Evolutionary conservation across 2,329 filamentous ascomycete species (phyloP).

Genomic region (Pleochaeta shiraiana): DNA sequence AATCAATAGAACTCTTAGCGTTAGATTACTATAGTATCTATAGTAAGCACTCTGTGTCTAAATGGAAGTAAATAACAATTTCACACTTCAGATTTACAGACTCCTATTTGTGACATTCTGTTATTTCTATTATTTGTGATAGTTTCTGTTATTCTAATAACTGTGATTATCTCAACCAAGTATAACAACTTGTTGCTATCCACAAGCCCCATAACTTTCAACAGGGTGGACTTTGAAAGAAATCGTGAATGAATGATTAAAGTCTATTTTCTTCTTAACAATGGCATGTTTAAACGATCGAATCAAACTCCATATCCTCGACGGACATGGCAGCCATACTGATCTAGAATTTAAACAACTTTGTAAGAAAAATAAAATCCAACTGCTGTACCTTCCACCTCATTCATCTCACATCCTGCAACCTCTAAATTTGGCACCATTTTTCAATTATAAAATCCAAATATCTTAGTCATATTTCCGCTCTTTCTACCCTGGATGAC

Average conservation of each 20-base stretch:
- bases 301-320: background rate
- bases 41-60: too few relatives aligned
- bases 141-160: too few relatives aligned
- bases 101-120: too few relatives aligned
- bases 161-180: too few relatives aligned
- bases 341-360: background rate
- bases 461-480: background rate
- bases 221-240: background rate
- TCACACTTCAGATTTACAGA: too few relatives aligned
- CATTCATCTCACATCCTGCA: background rate
- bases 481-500: background rate
- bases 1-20: too few relatives aligned
- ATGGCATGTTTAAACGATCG: background rate
- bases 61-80: too few relatives aligned
- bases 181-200: too few relatives aligned
- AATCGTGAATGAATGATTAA: background rate
- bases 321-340: background rate
- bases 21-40: too few relatives aligned
- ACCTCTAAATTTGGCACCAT: background rate
- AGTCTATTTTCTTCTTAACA: background rate
- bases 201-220: too few relatives aligned
- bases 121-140: too few relatives aligned
- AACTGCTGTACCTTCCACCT: background rate
- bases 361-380: background rate
- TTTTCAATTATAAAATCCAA: background rate